phyloP scores from a whole-genome alignment of 164 flowering plant genomes.

The Vitis cinerea region DNA sequence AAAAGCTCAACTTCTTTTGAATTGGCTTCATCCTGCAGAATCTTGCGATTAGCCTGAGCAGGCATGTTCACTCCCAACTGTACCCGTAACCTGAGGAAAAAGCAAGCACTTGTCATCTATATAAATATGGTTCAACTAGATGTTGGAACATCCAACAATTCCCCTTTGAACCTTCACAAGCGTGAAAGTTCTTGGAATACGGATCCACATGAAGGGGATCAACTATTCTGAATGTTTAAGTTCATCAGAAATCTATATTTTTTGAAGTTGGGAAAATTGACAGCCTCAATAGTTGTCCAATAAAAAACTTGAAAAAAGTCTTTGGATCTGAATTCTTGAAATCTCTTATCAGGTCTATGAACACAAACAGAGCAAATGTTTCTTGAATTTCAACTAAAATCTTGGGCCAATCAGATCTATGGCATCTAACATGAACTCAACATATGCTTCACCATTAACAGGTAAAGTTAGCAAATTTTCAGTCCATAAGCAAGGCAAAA shows the following conservation, averaged over 20 bases:
- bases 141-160: not conserved
- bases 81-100: slow-evolving; percentile 59
- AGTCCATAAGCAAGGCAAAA: not conserved
- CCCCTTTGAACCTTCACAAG: not conserved
- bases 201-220: not conserved
- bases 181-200: not conserved
- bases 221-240: not conserved
- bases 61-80: slow-evolving; percentile 98
- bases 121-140: not conserved
- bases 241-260: no score
- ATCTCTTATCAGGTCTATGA: no score
- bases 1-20: slow-evolving; percentile 55
- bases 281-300: no score
- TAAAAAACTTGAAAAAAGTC: not conserved
- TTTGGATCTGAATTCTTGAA: no score
- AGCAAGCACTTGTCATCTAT: not conserved
- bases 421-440: no score
- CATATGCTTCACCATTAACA: not conserved
- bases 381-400: no score
- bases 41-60: slow-evolving; percentile 70
- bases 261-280: no score
- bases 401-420: no score
- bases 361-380: no score
- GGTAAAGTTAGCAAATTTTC: not conserved
- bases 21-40: slow-evolving; percentile 34